Evolutionary conservation across 495 filamentous ascomycete genomes (phyloP), one percentile per base, ranked within the genome.

Genomic region (Cudoniella acicularis): DNA sequence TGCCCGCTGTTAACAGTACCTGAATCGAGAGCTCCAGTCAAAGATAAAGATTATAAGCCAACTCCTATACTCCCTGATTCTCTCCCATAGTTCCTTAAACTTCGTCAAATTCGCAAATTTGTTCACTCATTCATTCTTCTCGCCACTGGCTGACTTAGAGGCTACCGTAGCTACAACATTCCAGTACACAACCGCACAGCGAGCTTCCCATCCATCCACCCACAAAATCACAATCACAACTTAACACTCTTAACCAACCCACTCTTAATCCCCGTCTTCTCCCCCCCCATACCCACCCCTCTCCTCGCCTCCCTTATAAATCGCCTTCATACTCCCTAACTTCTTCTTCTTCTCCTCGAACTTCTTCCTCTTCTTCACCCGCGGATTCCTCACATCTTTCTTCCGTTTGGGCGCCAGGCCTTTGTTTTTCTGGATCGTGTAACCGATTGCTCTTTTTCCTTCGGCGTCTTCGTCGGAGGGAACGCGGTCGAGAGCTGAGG

Each of bases 291-390:
- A 98, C 8, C 91, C 89, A 64, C 94, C 92, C 64, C 79, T 83
- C 52, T 86, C 85, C 73, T 96, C 89, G 30, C 91, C 93, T 65
- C 91, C 93, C 75, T 88, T 89, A 73, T 91, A 98, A 41, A 91
- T 75, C 41, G 88, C 79, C 78, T 85, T 90, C 70, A 89, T 84
- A 70, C 86, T 92, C 49, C 80, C 81, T 71, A 98, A 72, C 81
- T 97, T 97, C 87, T 95, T 96, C 80, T 90, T 87, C 80, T 95
- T 96, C 62, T 89, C 85, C 65, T 93, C 91, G 73, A 80, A 98
- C 83, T 85, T 90, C 83, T 88, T 88, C 74, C 89, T 82, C 88
- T 97, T 98, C 87, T 98, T 98, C 54, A 98, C 92, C 72, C 94
- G 80, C 13, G 95, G 94, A 74, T 98, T 98, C 60, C 94, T 80